phyloP scores from a whole-genome alignment of 345 rosid species.

The Hevea brasiliensis region DNA sequence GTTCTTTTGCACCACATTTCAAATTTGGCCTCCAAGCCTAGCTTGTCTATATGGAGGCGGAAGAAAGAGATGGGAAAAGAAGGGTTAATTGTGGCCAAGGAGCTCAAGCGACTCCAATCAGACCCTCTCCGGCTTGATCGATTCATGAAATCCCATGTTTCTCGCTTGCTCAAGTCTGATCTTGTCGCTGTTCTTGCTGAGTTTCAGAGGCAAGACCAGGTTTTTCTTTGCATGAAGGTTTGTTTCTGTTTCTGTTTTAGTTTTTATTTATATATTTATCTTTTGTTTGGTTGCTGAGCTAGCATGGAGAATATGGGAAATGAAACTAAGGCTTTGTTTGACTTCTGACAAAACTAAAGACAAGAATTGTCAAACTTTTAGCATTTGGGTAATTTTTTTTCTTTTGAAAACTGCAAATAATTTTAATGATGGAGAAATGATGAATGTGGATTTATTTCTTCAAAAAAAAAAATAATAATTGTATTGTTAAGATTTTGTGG shows the following conservation, averaged over 20 bases:
- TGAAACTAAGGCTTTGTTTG: neutral
- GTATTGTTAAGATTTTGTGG: neutral
- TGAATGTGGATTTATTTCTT: too few species aligned
- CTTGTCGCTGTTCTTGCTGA: slow-evolving; percentile 80
- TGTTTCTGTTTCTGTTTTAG: neutral
- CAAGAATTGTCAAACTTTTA: too few species aligned
- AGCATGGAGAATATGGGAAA: neutral
- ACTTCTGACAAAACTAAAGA: neutral
- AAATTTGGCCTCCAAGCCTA: slow-evolving; percentile 65
- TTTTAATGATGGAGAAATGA: too few species aligned
- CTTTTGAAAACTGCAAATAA: too few species aligned
- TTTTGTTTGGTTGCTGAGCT: neutral
- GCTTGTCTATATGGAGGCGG: slow-evolving; percentile 96
- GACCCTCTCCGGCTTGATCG: slow-evolving; percentile 57
- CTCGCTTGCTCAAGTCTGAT: slow-evolving; percentile 91
- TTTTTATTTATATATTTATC: neutral
- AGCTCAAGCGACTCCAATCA: slow-evolving; percentile 70
- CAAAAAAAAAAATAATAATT: too few species aligned
- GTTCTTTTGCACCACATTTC: slow-evolving; percentile 19
- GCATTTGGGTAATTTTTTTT: too few species aligned
- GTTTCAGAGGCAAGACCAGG: slow-evolving; percentile 88
- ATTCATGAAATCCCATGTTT: slow-evolving; percentile 59
- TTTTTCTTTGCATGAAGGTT: slow-evolving; percentile 91
- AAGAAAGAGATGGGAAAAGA: slow-evolving; percentile 92
- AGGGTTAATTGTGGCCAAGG: slow-evolving; percentile 76